Base-by-base conservation (phyloP, 1,284 basidiomycete genomes). In the Apiotrichum porosum region DNA sequence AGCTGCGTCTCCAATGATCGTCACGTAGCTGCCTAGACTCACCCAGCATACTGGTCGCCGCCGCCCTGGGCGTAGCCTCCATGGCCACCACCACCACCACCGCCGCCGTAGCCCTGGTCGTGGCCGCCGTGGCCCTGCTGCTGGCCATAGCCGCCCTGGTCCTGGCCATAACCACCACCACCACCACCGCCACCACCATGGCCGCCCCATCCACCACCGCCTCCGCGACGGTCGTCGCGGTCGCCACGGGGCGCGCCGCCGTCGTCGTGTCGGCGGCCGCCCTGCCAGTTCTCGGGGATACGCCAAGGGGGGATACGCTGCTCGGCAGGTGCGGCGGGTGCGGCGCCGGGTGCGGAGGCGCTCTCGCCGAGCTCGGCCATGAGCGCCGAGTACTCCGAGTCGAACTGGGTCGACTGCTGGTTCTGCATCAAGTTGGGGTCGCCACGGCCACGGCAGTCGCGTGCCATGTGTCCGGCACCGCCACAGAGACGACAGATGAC, bases 321-420 rank as follows among this genome's bases (percentile, higher is more conserved):
- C 51, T 65, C 61, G 24, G 42, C 24, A n/a, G 60, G 58, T 32
- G 55, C 58, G 4, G 54, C 56, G 18, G 52, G 59, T 30, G 67
- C 66, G 2, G 65, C 58, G 37, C 79, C 77, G 36, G 64, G 64
- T 3, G 31, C 41, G 13, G 36, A 79, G 42, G 80, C 81, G 34
- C 81, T 81, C 76, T 99, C 95, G 49, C 95, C 95, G 30, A 99
- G 80, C 75, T 99, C 95, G 33, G 90, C 93, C 94, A 99, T 95
- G 57, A 99, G 77, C 61, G 82, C 91, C 23, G 91, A 89, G 63
- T 97, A 98, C 76, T 99, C 95, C 15, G 90, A 93, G 73, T 99
- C 94, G 75, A 97, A 97, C 37, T 61, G 67, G 45, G 63, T 66
- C 51, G 53, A 66, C 51, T 47, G 58, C 52, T 57, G 67, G 58